Percentiles rank a stretch among this genome's conserved stretches.
phyloP scores from a whole-genome alignment of 768 basidiomycete species.

The Phaeotremella fagi region DNA sequence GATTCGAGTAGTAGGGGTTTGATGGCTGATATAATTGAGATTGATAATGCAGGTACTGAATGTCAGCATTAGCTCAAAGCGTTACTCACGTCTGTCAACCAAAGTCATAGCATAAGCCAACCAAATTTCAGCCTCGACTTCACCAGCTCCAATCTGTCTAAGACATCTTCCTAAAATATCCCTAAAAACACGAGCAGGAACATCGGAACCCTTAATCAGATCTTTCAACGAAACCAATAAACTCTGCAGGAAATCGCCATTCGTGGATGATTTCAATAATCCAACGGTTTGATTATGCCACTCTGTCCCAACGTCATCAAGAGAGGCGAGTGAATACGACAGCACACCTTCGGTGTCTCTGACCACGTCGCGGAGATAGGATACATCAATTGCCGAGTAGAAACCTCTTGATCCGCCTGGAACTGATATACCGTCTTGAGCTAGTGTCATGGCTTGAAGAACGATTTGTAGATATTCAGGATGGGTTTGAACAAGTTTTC shows the following conservation, averaged over 20 bases:
- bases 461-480: constrained; percentile 69
- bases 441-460: constrained; percentile 60
- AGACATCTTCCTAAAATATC: constrained; percentile 58
- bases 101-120: constrained; percentile 62
- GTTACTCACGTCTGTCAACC: constrained; percentile 59
- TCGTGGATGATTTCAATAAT: constrained; percentile 8
- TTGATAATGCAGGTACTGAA: constrained; percentile 68
- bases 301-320: constrained; percentile 13
- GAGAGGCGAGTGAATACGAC: constrained; percentile 26
- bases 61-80: too few species aligned
- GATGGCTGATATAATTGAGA: constrained; percentile 63
- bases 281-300: constrained; percentile 17
- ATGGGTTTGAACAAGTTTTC: constrained; percentile 58
- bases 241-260: constrained; percentile 20
- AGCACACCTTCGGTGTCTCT: constrained; percentile 25
- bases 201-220: constrained; percentile 21
- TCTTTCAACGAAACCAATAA: constrained; percentile 14
- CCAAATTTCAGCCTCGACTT: constrained; percentile 72
- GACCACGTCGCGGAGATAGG: constrained; percentile 49
- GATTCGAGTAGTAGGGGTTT: constrained; percentile 60
- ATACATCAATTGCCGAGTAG: constrained; percentile 52
- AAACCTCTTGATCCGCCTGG: constrained; percentile 55
- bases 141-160: constrained; percentile 57
- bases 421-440: constrained; percentile 59
- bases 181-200: constrained; percentile 59